phyloP scores from a whole-genome alignment of 169 alveolate species.

The Eimeria praecox region DNA sequence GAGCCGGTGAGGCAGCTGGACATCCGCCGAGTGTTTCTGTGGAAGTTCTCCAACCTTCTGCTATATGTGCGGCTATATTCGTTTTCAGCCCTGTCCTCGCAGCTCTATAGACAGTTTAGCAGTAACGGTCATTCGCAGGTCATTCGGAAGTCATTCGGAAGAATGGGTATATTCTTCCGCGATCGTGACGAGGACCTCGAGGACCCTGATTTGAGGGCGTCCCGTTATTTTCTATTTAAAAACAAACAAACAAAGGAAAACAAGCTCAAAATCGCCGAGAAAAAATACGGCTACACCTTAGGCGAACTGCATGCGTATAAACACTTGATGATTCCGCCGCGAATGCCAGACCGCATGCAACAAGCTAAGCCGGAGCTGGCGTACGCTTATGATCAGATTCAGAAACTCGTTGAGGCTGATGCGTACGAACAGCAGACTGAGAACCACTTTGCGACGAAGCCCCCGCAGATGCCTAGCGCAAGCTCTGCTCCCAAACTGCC shows the following conservation, averaged over 20 bases:
- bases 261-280: slow-evolving; percentile 58
- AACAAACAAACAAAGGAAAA: slow-evolving; percentile 56
- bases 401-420: slow-evolving; percentile 57
- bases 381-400: slow-evolving; percentile 42
- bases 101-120: neutral
- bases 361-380: slow-evolving; percentile 32
- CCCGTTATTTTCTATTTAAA: slow-evolving; percentile 56
- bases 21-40: neutral
- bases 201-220: slow-evolving; percentile 66
- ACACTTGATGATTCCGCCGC: slow-evolving; percentile 55
- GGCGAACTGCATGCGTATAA: slow-evolving; percentile 73
- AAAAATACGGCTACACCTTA: slow-evolving; percentile 66
- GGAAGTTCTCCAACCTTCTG: neutral
- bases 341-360: slow-evolving; percentile 61
- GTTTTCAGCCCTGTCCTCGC: neutral
- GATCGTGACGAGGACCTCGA: slow-evolving; percentile 66
- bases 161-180: slow-evolving; percentile 58
- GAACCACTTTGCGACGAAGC: slow-evolving; percentile 53
- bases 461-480: neutral
- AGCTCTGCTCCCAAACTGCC: neutral
- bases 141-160: too few relatives aligned
- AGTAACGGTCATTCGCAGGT: neutral
- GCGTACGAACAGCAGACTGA: slow-evolving; percentile 61
- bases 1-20: neutral
- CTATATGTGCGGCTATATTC: neutral